A percentile compares a stretch with the other conserved stretches of the same genome.
Evolutionary conservation across 1,139 yeast genomes (phyloP).

Genomic region (Pichia sp.): DNA sequence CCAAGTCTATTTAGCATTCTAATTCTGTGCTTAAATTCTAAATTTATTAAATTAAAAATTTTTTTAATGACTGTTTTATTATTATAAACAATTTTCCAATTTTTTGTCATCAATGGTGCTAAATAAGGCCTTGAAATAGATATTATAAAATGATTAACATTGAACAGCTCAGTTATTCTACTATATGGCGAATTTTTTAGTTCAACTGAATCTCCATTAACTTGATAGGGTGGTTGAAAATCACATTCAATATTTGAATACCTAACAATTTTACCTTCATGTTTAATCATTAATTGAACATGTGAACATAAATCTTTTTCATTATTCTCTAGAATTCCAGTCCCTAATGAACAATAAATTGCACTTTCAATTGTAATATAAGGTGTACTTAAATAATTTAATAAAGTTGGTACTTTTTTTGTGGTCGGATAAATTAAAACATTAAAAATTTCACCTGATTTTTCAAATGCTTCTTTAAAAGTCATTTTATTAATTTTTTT

Average conservation of each 20-base stretch:
- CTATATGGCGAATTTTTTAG: slow-evolving; percentile 45
- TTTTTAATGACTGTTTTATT: slow-evolving; percentile 32
- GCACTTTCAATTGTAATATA: slow-evolving; percentile 90
- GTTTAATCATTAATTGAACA: slow-evolving; percentile 63
- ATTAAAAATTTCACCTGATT: slow-evolving; percentile 77
- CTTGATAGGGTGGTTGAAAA: slow-evolving; percentile 43
- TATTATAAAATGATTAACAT: slow-evolving; percentile 86
- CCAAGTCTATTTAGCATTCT: slow-evolving; percentile 77
- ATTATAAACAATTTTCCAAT: slow-evolving; percentile 53
- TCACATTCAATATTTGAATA: slow-evolving; percentile 15
- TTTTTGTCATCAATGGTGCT: slow-evolving; percentile 82
- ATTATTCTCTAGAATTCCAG: slow-evolving; percentile 44
- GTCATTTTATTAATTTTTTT: slow-evolving; percentile 78
- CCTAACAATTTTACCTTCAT: slow-evolving; percentile 39
- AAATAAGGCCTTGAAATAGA: slow-evolving; percentile 89
- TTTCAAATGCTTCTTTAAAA: slow-evolving; percentile 86
- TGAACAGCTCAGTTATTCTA: slow-evolving; percentile 81
- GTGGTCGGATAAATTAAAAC: slow-evolving; percentile 85
- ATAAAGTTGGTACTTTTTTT: slow-evolving; percentile 62
- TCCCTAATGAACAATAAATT: slow-evolving; percentile 60
- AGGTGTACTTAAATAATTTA: slow-evolving; percentile 91
- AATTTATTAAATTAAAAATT: slow-evolving; percentile 38
- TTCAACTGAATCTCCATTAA: slow-evolving; percentile 10
- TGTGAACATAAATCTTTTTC: slow-evolving; percentile 20
- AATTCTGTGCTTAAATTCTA: slow-evolving; percentile 80